A percentile compares a stretch with the other conserved stretches of the same genome.
Evolutionary conservation across 208 protist species (phyloP).

Genomic region (Crithidia brevicula): DNA sequence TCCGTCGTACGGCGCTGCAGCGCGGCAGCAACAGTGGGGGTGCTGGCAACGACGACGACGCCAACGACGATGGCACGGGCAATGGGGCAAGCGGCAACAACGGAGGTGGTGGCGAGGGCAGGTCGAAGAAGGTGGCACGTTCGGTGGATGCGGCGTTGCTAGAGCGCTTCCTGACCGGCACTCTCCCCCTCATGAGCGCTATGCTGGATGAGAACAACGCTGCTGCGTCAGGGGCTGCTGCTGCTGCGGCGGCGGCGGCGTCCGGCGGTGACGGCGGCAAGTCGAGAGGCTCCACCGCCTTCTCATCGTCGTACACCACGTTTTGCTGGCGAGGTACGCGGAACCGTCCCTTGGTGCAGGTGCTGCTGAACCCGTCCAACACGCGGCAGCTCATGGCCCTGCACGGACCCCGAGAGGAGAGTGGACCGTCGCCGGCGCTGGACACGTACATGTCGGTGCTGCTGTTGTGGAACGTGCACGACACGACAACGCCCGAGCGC

Average conservation of each 20-base stretch:
- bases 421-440: constrained; percentile 43
- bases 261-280: constrained; percentile 6
- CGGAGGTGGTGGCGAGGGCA: not conserved
- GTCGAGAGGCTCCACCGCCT: constrained; percentile 52
- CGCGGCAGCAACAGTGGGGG: constrained; percentile 19
- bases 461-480: constrained; percentile 78
- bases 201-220: constrained; percentile 71
- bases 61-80: not conserved
- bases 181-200: constrained; percentile 70
- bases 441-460: constrained; percentile 72
- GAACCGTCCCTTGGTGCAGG: constrained; percentile 59
- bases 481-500: constrained; percentile 61
- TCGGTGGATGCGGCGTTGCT: constrained; percentile 62
- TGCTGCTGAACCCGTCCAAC: constrained; percentile 50
- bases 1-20: constrained; percentile 22
- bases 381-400: constrained; percentile 54
- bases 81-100: not conserved
- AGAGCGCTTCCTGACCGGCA: constrained; percentile 58
- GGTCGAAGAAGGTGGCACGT: constrained; percentile 7
- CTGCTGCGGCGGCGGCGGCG: not conserved
- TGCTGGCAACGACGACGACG: not conserved
- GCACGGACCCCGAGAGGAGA: constrained; percentile 38
- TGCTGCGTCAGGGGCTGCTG: constrained; percentile 9
- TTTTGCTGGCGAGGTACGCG: constrained; percentile 52
- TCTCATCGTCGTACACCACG: constrained; percentile 58